A percentile compares a stretch with the other conserved stretches of the same genome.
Evolutionary conservation across 2,329 filamentous ascomycete genomes (phyloP).

Genomic region (Cordyceps tenuipes): DNA sequence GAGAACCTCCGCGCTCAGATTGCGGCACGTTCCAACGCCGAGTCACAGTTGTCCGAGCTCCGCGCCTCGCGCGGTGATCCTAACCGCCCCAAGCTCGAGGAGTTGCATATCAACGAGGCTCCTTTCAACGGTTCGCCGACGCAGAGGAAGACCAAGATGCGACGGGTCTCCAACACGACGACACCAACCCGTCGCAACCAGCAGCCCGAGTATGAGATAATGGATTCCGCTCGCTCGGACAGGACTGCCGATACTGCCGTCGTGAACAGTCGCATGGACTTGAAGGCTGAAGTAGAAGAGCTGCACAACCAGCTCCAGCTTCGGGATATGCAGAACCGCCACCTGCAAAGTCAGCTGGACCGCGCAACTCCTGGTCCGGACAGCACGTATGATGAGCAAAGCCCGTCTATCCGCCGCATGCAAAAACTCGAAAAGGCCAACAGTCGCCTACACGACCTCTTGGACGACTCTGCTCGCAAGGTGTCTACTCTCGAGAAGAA

Average conservation of each 20-base stretch:
- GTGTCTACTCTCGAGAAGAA: conserved; percentile 82
- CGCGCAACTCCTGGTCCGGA: conserved; percentile 55
- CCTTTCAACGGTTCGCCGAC: conserved; percentile 66
- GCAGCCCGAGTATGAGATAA: conserved; percentile 46
- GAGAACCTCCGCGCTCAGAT: conserved; percentile 77
- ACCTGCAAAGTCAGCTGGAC: conserved; percentile 81
- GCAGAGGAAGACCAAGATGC: conserved; percentile 49
- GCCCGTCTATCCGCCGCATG: conserved; percentile 69
- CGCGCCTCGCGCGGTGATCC: conserved; percentile 65
- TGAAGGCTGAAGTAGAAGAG: conserved; percentile 84
- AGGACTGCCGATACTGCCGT: conserved; percentile 71
- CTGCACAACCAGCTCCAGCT: conserved; percentile 91
- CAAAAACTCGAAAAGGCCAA: conserved; percentile 92
- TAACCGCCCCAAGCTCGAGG: conserved; percentile 70
- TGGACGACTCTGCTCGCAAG: conserved; percentile 90
- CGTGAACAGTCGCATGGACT: conserved; percentile 82
- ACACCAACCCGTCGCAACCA: conserved; percentile 65
- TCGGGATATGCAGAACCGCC: conserved; percentile 88
- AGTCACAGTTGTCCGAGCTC: conserved; percentile 71
- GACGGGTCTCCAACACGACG: conserved; percentile 63
- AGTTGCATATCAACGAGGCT: conserved; percentile 77
- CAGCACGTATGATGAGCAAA: conserved; percentile 62
- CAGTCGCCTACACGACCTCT: conserved; percentile 81
- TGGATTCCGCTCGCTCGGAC: conserved; percentile 78
- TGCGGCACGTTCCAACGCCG: conserved; percentile 72